Evolutionary conservation across 1,139 yeast species (phyloP).

Genomic region (Meyerozyma athensensis): DNA sequence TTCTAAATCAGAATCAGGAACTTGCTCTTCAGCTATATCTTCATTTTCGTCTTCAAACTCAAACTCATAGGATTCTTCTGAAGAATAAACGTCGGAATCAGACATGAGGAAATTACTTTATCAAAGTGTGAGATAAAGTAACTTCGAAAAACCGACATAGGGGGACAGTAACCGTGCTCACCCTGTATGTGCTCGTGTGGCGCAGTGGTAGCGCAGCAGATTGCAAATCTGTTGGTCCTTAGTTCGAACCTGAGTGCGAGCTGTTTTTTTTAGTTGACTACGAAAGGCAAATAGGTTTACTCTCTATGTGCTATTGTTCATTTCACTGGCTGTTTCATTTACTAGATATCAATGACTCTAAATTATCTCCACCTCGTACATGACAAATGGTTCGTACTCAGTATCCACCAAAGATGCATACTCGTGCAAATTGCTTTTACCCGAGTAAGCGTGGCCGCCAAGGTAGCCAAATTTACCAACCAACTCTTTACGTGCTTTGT

Average conservation of each 20-base stretch:
- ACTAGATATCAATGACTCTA: no score
- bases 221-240: constrained; percentile 89
- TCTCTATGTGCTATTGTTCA: no score
- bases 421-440: constrained; percentile 65
- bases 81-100: constrained; percentile 51
- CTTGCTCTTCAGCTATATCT: constrained; percentile 26
- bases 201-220: constrained; percentile 94
- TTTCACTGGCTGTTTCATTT: no score
- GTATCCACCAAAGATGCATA: constrained; percentile 90
- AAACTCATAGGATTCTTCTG: constrained; percentile 63
- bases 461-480: constrained; percentile 76
- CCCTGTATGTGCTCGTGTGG: constrained; percentile 52
- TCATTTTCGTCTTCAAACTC: constrained; percentile 61
- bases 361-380: constrained; percentile 51
- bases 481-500: constrained; percentile 63
- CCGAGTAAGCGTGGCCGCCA: constrained; percentile 84
- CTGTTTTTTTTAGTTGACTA: constrained; percentile 28
- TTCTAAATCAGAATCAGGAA: constrained; percentile 35
- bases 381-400: constrained; percentile 92
- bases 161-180: neutral
- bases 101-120: constrained; percentile 45
- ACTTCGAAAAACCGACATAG: neutral
- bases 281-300: no score
- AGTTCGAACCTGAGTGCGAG: constrained; percentile 83
- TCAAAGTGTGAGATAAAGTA: no score